phyloP scores from a whole-genome alignment of 208 protist species.

The Crithidia fasciculata region DNA sequence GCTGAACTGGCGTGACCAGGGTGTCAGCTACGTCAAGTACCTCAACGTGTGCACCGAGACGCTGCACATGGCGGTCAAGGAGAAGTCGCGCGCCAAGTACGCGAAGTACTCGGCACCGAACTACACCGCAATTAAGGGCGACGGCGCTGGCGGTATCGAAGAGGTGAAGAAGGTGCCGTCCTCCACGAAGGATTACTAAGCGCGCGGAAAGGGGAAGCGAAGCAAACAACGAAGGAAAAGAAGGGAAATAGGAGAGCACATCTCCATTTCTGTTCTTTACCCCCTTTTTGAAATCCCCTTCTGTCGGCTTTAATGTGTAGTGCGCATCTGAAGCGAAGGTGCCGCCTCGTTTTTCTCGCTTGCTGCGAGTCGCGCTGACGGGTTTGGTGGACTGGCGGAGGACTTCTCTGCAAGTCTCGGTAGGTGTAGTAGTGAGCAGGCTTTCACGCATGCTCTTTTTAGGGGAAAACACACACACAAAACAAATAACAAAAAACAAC shows the following conservation, averaged over 20 bases:
- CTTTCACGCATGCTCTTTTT: slow-evolving; percentile 18
- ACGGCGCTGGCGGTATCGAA: slow-evolving; percentile 65
- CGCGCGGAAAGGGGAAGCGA: neutral
- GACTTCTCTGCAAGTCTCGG: slow-evolving; percentile 9
- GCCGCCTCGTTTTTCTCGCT: too few relatives aligned
- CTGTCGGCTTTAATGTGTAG: neutral
- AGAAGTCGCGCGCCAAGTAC: slow-evolving; percentile 70
- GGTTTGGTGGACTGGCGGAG: too few relatives aligned
- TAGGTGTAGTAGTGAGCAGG: slow-evolving; percentile 25
- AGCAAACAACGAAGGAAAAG: neutral
- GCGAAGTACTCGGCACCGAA: slow-evolving; percentile 71
- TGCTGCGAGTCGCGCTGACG: too few relatives aligned
- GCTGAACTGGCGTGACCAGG: slow-evolving; percentile 87
- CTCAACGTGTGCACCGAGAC: slow-evolving; percentile 90
- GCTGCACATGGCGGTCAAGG: slow-evolving; percentile 80
- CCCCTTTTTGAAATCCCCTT: neutral
- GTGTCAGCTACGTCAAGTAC: slow-evolving; percentile 92
- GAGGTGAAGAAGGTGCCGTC: slow-evolving; percentile 73
- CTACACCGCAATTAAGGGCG: slow-evolving; percentile 67
- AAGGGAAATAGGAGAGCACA: too few relatives aligned
- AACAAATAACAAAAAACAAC: slow-evolving; percentile 7
- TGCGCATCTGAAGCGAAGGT: too few relatives aligned
- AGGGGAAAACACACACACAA: slow-evolving; percentile 6
- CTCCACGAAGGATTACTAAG: slow-evolving; percentile 83
- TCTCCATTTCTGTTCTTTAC: too few relatives aligned